These are phyloP conservation scores for Pythium guiyangense DNA, from an alignment of 352 stramenopile genomes.

Conservation along the genomic window DNA sequence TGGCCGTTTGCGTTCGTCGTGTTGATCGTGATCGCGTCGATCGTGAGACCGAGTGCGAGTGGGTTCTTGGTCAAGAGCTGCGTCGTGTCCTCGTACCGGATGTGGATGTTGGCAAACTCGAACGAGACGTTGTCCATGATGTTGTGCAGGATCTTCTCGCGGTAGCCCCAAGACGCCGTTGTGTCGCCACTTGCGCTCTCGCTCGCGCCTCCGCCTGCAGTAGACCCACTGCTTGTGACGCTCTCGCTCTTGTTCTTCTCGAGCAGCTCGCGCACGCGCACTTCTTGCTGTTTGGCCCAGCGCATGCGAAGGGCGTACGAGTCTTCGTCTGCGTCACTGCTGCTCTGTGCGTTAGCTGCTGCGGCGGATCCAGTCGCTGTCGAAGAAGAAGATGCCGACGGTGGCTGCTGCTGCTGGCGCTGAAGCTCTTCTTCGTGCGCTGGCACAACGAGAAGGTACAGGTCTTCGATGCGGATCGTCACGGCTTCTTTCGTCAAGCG, in stretches of 20 bases:
- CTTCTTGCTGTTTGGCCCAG: constrained; percentile 80
- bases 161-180: constrained; percentile 64
- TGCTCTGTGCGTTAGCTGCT: not conserved
- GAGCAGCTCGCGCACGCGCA: constrained; percentile 69
- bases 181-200: constrained; percentile 24
- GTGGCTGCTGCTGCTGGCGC: constrained; percentile 16
- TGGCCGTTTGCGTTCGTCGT: constrained; percentile 83
- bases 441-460: constrained; percentile 69
- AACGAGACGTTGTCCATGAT: constrained; percentile 83
- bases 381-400: not conserved
- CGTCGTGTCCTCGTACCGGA: constrained; percentile 79
- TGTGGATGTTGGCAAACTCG: constrained; percentile 79
- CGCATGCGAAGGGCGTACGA: constrained; percentile 57
- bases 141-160: constrained; percentile 79
- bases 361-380: too few relatives aligned
- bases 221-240: constrained; percentile 4
- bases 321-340: constrained; percentile 32
- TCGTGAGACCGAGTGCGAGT: constrained; percentile 65
- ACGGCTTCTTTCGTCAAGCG: constrained; percentile 71
- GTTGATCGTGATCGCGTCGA: constrained; percentile 63
- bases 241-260: constrained; percentile 64
- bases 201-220: constrained; percentile 1
- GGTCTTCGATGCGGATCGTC: constrained; percentile 71
- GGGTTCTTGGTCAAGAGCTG: constrained; percentile 51
- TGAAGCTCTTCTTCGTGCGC: constrained; percentile 55